Conservation (phyloP, 2,329 filamentous ascomycete genomes). For the Pyricularia sp. region DNA sequence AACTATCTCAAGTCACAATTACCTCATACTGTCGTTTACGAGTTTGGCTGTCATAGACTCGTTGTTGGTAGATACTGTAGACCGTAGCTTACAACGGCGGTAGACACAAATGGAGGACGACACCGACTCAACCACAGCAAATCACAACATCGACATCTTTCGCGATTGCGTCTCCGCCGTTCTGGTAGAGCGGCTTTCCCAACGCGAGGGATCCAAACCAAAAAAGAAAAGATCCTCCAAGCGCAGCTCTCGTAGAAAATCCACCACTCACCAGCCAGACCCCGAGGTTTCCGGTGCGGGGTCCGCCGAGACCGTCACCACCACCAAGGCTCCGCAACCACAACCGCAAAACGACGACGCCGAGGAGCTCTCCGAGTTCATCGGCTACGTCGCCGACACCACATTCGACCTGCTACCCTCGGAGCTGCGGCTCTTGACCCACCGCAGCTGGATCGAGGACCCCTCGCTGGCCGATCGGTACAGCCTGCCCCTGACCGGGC, state of each 20-base stretch:
- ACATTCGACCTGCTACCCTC: constrained; percentile 57
- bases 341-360: constrained; percentile 25
- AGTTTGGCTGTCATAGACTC: neutral
- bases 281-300: neutral
- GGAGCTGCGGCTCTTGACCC: constrained; percentile 51
- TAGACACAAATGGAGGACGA: constrained; percentile 7
- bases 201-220: constrained; percentile 8
- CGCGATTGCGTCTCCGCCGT: constrained; percentile 64
- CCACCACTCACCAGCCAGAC: neutral
- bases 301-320: neutral
- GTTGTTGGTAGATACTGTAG: neutral
- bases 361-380: constrained; percentile 70
- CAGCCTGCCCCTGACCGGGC: constrained; percentile 42
- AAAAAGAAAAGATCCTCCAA: constrained; percentile 1
- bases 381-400: constrained; percentile 65
- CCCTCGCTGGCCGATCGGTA: constrained; percentile 30
- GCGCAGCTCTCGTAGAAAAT: neutral
- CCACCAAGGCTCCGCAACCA: neutral
- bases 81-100: neutral
- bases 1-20: neutral
- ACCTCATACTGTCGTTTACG: neutral
- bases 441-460: constrained; percentile 43
- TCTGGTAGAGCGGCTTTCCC: constrained; percentile 52
- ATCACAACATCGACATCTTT: constrained; percentile 57
- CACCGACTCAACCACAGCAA: constrained; percentile 4